Conservation (phyloP, 2,329 filamentous ascomycete genomes). For the Tolypocladium capitatum region DNA sequence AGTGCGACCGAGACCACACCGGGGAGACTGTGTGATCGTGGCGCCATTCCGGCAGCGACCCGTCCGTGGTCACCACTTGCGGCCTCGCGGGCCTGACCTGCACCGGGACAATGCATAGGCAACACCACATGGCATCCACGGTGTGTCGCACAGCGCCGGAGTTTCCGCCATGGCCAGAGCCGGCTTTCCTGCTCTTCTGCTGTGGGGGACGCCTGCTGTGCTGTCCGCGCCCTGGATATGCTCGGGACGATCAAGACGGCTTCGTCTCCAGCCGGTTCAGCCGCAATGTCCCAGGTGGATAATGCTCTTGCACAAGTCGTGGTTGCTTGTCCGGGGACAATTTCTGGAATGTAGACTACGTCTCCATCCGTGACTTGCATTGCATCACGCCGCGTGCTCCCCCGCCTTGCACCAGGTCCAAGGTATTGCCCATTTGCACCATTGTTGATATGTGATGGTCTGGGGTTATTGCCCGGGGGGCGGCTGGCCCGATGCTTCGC, state of each 20-base stretch:
- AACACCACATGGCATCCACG: slow-evolving; percentile 1
- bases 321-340: neutral
- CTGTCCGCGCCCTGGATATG: neutral
- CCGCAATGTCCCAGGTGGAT: neutral
- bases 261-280: neutral
- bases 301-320: neutral
- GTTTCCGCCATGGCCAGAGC: neutral
- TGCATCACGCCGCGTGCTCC: neutral
- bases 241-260: neutral
- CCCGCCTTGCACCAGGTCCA: neutral
- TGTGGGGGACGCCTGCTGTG: neutral
- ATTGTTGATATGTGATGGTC: neutral
- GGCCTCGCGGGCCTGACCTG: neutral
- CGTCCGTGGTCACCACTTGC: neutral
- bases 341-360: neutral
- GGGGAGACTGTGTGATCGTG: neutral
- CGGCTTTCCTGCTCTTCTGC: neutral
- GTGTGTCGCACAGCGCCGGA: neutral
- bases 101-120: neutral
- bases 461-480: neutral
- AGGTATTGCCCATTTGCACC: neutral
- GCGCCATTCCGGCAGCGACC: slow-evolving; percentile 2
- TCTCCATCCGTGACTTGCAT: neutral
- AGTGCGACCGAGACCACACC: neutral
- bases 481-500: slow-evolving; percentile 1